Base-by-base conservation (phyloP, 805 yeast species). In the Monosporozyma aerobia region DNA sequence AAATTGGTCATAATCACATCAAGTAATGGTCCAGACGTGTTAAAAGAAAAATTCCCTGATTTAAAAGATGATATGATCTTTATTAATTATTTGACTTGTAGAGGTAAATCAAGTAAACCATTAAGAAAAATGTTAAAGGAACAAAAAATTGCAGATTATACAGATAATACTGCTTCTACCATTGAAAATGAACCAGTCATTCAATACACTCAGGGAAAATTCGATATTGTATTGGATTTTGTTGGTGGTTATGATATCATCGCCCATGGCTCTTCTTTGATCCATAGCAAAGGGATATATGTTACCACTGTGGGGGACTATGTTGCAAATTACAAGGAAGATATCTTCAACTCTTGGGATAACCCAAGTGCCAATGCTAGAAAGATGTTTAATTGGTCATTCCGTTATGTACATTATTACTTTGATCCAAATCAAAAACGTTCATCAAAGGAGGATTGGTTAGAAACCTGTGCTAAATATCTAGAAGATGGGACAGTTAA, bases 221-320 rank as follows among this genome's bases (percentile, higher is more conserved):
- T 81, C 61, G 87, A 85, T 61, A 61, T 78, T 5, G 78, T 86
- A 16, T 61, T 85, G 10, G 96, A 89, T 68, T 77, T 83, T 55
- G 77, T 81, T 49, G 94, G 96, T 41, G 86, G 86, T 44, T 73
- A 73, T 46, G 80, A 78, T 33, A 73, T 85, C 3, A 65, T 81
- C 30, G 56, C 67, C 5, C 70, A 77, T 41, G 70, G 79, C 27
- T 59, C 65, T 11, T 59, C 70, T 33, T 72, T 75, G 27, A 67
- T 85, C 52, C 76, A 70, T 37, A 67, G 72, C 47, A 78, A 80
- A 6, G 79, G 82, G 16, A 69, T 73, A 41, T 87, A 77, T 61
- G 68, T 78, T 8, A 77, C 87, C 5, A 74, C 84, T 27, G 80
- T 76, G 14, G 96, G 95, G 13, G 90, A 85, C 57, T 62, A 67